Conservation (phyloP, 1,284 basidiomycete species). For the Ceratobasidium sp. region DNA sequence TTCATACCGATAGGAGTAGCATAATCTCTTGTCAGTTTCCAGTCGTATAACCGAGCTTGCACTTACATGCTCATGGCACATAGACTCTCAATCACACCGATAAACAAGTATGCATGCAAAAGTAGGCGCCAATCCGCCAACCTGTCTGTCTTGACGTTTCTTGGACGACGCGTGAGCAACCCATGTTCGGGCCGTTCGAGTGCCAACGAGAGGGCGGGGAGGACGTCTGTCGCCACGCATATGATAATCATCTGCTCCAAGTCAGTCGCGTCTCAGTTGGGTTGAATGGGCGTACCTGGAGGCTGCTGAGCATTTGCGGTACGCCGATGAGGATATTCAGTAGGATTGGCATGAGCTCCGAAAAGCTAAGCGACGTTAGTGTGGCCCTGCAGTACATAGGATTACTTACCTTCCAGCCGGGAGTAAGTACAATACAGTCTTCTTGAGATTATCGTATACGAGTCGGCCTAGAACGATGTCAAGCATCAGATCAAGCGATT, state of each 20-base stretch:
- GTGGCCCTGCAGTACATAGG: background rate
- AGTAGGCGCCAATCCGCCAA: constrained; percentile 59
- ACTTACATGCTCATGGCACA: constrained; percentile 58
- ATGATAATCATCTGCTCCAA: constrained; percentile 61
- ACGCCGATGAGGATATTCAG: constrained; percentile 58
- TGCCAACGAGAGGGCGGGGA: constrained; percentile 62
- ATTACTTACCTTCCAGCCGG: constrained; percentile 46
- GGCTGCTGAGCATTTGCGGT: constrained; percentile 59
- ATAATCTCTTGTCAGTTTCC: constrained; percentile 43
- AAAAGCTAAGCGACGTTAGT: constrained; percentile 54
- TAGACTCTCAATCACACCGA: constrained; percentile 63
- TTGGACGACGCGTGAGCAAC: constrained; percentile 65
- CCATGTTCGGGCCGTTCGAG: constrained; percentile 63
- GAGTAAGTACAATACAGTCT: constrained; percentile 52
- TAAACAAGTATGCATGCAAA: constrained; percentile 68
- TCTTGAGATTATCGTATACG: constrained; percentile 72
- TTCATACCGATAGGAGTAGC: too few relatives aligned
- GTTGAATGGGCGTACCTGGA: constrained; percentile 52
- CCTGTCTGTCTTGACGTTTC: constrained; percentile 61
- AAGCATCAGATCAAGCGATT: constrained; percentile 40
- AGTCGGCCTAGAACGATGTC: constrained; percentile 56
- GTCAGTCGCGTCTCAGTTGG: constrained; percentile 47
- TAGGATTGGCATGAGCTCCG: constrained; percentile 73
- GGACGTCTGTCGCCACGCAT: constrained; percentile 63
- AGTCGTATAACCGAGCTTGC: constrained; percentile 45